These are phyloP conservation scores for Dichotomopilus funicola DNA, from an alignment of 2,329 filamentous ascomycete genomes.

Conservation along the genomic window DNA sequence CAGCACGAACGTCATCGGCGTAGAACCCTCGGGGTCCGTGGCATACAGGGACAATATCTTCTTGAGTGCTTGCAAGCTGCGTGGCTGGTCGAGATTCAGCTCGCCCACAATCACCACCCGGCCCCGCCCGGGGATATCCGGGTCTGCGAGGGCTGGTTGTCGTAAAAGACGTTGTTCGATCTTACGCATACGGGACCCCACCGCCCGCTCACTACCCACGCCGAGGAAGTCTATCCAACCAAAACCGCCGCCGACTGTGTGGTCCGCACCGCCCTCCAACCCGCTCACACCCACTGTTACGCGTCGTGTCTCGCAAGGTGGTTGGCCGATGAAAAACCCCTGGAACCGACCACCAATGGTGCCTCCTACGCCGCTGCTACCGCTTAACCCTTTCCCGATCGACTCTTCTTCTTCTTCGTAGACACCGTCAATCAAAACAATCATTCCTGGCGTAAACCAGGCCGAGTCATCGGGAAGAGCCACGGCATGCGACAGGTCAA, in stretches of 20 bases:
- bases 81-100: conserved; percentile 76
- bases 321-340: conserved; percentile 83
- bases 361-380: conserved; percentile 76
- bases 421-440: conserved; percentile 88
- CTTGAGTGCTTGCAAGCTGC: conserved; percentile 71
- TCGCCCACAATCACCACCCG: conserved; percentile 75
- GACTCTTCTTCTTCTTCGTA: conserved; percentile 88
- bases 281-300: conserved; percentile 67
- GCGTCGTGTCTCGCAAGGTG: conserved; percentile 79
- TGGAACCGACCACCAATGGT: conserved; percentile 89
- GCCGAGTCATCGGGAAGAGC: conserved; percentile 78
- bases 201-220: conserved; percentile 79
- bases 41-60: conserved; percentile 73
- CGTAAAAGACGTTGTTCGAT: conserved; percentile 64
- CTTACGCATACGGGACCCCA: conserved; percentile 74
- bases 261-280: conserved; percentile 49
- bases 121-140: conserved; percentile 35
- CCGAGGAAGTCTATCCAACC: conserved; percentile 97
- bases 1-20: conserved; percentile 74
- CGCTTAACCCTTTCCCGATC: conserved; percentile 62
- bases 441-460: conserved; percentile 94
- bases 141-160: conserved; percentile 29
- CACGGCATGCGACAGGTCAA: conserved; percentile 75
- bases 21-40: conserved; percentile 52
- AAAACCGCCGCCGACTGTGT: conserved; percentile 71